A percentile compares a stretch with the other conserved stretches of the same genome.
Conservation (phyloP, 2,329 filamentous ascomycete genomes). For the Botrytis elliptica region DNA sequence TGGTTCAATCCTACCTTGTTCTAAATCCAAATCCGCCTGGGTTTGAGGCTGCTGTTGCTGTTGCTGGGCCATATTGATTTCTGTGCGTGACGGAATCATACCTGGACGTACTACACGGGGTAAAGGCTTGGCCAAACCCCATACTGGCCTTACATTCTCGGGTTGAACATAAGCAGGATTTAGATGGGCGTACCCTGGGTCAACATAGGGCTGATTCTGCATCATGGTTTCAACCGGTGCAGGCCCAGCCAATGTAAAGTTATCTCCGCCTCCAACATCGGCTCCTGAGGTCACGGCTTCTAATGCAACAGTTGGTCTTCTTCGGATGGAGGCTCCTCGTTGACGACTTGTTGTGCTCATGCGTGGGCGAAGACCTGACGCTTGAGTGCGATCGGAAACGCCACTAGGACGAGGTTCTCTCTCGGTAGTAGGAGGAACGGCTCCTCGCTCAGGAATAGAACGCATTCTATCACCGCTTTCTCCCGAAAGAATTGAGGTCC, state of each 20-base stretch:
- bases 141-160: conserved; percentile 49
- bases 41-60: conserved; percentile 37
- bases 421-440: conserved; percentile 4
- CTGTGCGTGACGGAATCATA: conserved; percentile 49
- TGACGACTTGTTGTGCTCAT: conserved; percentile 11
- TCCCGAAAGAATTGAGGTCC: not conserved
- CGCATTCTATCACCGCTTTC: conserved; percentile 9
- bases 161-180: conserved; percentile 56
- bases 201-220: conserved; percentile 48
- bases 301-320: conserved; percentile 18
- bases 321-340: conserved; percentile 19
- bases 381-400: conserved; percentile 5
- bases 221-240: conserved; percentile 29
- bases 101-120: conserved; percentile 53
- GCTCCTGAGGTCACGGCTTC: conserved; percentile 15
- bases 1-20: conserved; percentile 44
- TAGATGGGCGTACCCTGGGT: conserved; percentile 52
- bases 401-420: conserved; percentile 8
- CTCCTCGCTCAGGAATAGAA: conserved; percentile 13
- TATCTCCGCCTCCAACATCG: conserved; percentile 21
- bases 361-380: conserved; percentile 19
- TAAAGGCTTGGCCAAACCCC: conserved; percentile 53
- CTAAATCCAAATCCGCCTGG: conserved; percentile 44
- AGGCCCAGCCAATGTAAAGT: conserved; percentile 37
- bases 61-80: conserved; percentile 40